Base-by-base conservation (phyloP, 176 grass and related monocot genomes). In the Areca catechu region DNA sequence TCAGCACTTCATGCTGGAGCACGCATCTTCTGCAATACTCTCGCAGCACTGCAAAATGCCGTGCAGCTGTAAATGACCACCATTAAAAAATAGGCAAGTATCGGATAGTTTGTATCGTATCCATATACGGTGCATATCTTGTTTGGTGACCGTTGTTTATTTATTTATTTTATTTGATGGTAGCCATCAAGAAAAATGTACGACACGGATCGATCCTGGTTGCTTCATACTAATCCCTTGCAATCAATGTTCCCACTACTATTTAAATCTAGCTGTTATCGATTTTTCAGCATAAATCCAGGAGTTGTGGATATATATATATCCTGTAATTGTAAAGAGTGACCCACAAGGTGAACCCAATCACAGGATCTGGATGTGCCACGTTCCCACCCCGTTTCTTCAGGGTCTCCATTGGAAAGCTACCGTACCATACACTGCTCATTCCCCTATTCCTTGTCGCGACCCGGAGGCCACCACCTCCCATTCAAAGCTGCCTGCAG, bases 61-160 rank as follows among this genome's bases (percentile, higher is more conserved):
- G 3, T 28, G 27, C 4, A 28, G 1, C 0, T 6, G 27, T 29
- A 6, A 5, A 29, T 6, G 5, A 1, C 5, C 4, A 0, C 4
- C 27, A 6, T 29, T 5, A 29, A 6, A 7, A 29, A 29, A 29
- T 29, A 5, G 4, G 6, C 4, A 29, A 0, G 0, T 5, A 29
- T 29, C 4, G 1, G 6, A 29, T 0, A 29, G 0, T 6, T 6
- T 0, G 0, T 29, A 6, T 1, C 4, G 0, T 5, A 6, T 29
- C 24, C 6, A 29, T 4, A 24, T 3, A 28, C 3, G 5, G 0
- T 6, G 27, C 6, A 1, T 5, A 1, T 29, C n/a, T n/a, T 29
- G 5, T 29, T 29, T 29, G 27, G 6, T 29, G 4, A 4, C 24
- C 2, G 3, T 25, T 25, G 24, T n/a, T n/a, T n/a, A n/a, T n/a